phyloP scores from a whole-genome alignment of 139 green algal genomes.

The Picochlorum sp. region DNA sequence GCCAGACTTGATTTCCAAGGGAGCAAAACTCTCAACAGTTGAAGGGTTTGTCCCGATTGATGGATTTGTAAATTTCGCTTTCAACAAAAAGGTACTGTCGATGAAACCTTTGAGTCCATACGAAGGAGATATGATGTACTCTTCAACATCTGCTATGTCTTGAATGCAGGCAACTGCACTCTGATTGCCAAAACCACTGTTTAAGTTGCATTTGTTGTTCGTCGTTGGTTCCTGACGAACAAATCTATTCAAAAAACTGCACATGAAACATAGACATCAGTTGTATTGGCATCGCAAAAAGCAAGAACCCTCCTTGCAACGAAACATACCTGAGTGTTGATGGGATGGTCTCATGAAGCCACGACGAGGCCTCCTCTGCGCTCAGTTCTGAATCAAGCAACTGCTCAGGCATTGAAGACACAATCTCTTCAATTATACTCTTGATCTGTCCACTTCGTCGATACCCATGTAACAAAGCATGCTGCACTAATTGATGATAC shows the following conservation, averaged over 20 bases:
- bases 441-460: constrained; percentile 8
- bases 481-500: constrained; percentile 22
- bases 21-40: constrained; percentile 43
- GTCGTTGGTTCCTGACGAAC: not conserved
- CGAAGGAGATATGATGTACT: constrained; percentile 78
- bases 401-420: constrained; percentile 29
- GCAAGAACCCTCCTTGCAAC: not conserved
- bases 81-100: constrained; percentile 57
- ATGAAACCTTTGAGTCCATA: constrained; percentile 90
- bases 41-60: not conserved
- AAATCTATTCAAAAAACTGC: constrained; percentile 5
- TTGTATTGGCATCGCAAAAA: not conserved
- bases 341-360: constrained; percentile 19
- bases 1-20: constrained; percentile 93
- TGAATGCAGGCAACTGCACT: constrained; percentile 14
- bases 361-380: constrained; percentile 29
- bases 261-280: not conserved
- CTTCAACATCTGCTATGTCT: constrained; percentile 88
- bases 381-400: constrained; percentile 52
- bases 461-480: constrained; percentile 16
- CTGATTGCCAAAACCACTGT: not conserved
- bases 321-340: not conserved
- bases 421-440: constrained; percentile 14
- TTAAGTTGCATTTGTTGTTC: not conserved
- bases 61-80: not conserved